Evolutionary conservation across 1,139 yeast species (phyloP), one percentile per base, ranked within the genome.

Genomic region (Yamadazyma friedrichii): DNA sequence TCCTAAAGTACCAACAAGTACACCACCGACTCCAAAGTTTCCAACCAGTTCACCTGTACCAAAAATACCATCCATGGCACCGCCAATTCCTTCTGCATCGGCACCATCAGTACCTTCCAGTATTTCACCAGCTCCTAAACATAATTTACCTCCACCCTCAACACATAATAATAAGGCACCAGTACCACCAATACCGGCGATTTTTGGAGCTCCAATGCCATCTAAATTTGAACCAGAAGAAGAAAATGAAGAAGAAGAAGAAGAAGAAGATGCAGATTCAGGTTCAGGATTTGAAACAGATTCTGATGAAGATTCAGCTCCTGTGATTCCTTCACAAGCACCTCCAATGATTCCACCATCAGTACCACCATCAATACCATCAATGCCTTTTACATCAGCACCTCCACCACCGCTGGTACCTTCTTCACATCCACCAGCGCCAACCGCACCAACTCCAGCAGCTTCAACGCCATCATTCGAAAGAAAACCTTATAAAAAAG

Each of bases 401-500:
- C 6, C 12, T 3, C 35, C 35, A 38, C 46, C 54, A 32, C 39
- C 27, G 6, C 43, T 42, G 16, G 36, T 26, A 22, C 42, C 47
- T n/a, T 38, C 45, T 5, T 41, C 36, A n/a, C 47, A 42, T n/a
- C 33, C 45, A 8, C 53, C 60, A 9, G 15, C 47, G n/a, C 37
- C 42, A 13, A 3, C 35, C 8, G 34, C 49, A 25, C 36, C 43
- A 12, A 41, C 41, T 3, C 40, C 53, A 16, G 15, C 46, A 8
- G 42, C 50, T 10, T 41, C 50, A 10, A 37, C 47, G 20, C 39
- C 29, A 30, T 41, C 48, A 6, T 41, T 40, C 9, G 53, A 49
- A 20, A 49, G 45, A 32, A 50, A 45, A 34, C 53, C 58, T 25
- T 46, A 46, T 33, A 50, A 50, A 32, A 49, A 49, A 28, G 43